Evolutionary conservation across 78 protist genomes (phyloP).

Genomic region (Diacronema lutheri): DNA sequence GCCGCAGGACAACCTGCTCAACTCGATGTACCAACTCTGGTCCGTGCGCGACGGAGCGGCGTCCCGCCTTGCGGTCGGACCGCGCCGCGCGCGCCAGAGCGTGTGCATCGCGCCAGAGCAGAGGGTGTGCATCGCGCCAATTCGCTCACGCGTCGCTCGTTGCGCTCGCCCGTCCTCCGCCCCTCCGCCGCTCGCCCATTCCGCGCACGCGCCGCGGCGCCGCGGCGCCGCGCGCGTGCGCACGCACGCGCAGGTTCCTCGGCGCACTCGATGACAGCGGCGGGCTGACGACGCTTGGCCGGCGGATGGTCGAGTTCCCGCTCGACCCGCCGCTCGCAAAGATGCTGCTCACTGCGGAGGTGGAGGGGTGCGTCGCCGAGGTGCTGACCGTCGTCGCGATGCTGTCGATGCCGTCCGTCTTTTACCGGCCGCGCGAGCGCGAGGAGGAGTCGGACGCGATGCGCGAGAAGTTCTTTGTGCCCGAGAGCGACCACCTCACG

Average conservation of each 20-base stretch:
- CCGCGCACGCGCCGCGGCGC: too few species aligned
- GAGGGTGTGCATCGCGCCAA: too few species aligned
- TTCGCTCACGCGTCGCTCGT: too few species aligned
- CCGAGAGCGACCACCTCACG: slow-evolving; percentile 88
- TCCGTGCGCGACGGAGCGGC: too few species aligned
- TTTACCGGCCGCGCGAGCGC: slow-evolving; percentile 87
- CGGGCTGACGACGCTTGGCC: slow-evolving; percentile 91
- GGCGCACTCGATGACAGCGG: slow-evolving; percentile 93
- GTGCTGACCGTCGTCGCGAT: slow-evolving; percentile 73
- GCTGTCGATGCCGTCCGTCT: slow-evolving; percentile 82
- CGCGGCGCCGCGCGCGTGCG: too few species aligned
- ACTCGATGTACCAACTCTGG: slow-evolving; percentile 84
- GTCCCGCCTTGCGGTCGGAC: too few species aligned
- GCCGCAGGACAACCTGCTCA: slow-evolving; percentile 93
- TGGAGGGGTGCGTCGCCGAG: neutral
- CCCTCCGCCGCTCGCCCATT: too few species aligned
- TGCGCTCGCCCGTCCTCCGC: too few species aligned
- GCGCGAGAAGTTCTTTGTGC: neutral
- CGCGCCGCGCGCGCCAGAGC: too few species aligned
- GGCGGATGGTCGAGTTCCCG: slow-evolving; percentile 98
- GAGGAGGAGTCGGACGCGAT: slow-evolving; percentile 75
- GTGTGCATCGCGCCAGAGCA: too few species aligned
- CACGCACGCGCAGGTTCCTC: too few species aligned
- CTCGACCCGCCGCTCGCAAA: slow-evolving; percentile 89
- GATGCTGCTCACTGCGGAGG: slow-evolving; percentile 53